Evolutionary conservation across 306 rosid genomes (phyloP), one percentile per base, ranked within the genome.

Genomic region (Phaseolus lunatus): DNA sequence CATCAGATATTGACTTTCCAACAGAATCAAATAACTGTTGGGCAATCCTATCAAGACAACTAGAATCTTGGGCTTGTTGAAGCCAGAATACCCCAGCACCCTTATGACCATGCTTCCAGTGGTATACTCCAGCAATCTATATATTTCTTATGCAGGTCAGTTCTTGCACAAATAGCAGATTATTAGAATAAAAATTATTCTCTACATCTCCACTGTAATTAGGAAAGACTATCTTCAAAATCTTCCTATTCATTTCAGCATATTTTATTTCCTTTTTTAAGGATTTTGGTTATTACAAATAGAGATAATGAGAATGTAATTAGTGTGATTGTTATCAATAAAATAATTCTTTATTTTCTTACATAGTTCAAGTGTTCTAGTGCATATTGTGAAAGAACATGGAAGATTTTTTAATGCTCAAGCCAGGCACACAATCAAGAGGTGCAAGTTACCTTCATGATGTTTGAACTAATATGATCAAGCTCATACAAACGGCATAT

Each of bases 31-130:
- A 94, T 78, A 94, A 87, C 66, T 94, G 92, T 81, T 85, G 94
- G 22, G 97, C 92, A 87, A 94, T 92, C 92, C 86, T 88, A 82
- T 83, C 85, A 14, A 94, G 98, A 69, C 95, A 87, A 81, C 84
- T 82, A 76, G 86, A 87, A 82, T 94, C 97, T 59, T 83, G 87
- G 50, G 98, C 94, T 82, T 89, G 96, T 83, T 86, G 96, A 87
- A 94, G 98, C 98, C 97, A 94, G 81, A 78, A 92, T 74, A 92
- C 89, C 77, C 97, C 97, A 80, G 86, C 78, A 79, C 97, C 97
- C 83, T 89, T 92, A 77, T 86, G 85, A 44, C 98, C 98, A 81
- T 95, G 97, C 90, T 95, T 95, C 97, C 97, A 95, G 75, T 90
- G 90, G 84, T 86, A 78, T 54, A 95, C 90, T 81, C 97, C 98